These are phyloP conservation scores for Podila clonocystis DNA, from an alignment of 192 early-diverging fungal genomes.

Conservation along the genomic window DNA sequence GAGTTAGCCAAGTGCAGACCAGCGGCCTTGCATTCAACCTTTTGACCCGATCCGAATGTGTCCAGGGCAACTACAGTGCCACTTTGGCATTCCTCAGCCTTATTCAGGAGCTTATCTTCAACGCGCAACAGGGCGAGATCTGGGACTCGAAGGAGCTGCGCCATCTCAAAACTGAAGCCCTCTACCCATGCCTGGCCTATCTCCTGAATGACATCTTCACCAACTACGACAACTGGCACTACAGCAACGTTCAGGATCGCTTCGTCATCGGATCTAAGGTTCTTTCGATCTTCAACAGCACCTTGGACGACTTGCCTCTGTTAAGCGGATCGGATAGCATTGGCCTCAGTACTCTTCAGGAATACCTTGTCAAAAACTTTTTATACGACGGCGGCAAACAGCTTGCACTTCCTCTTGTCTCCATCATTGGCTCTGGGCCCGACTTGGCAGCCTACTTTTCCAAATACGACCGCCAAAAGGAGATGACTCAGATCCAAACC, in stretches of 20 bases:
- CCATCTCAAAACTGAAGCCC: conserved; percentile 32
- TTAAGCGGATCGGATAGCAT: conserved; percentile 13
- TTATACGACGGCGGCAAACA: conserved; percentile 60
- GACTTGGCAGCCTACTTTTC: conserved; percentile 48
- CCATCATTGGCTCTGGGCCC: conserved; percentile 53
- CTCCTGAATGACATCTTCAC: conserved; percentile 47
- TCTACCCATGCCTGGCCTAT: conserved; percentile 51
- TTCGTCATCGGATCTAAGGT: conserved; percentile 44
- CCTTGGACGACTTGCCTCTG: conserved; percentile 37
- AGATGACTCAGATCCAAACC: conserved; percentile 16
- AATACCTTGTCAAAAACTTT: conserved; percentile 53
- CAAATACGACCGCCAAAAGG: conserved; percentile 19
- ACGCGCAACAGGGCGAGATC: conserved; percentile 39
- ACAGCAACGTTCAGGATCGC: conserved; percentile 41
- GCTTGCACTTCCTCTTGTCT: conserved; percentile 54
- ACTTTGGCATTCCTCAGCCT: conserved; percentile 52
- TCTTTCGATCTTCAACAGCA: conserved; percentile 44
- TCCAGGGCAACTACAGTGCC: conserved; percentile 36
- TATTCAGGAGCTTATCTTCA: conserved; percentile 15
- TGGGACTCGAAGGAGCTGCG: conserved; percentile 45
- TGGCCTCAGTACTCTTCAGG: conserved; percentile 39
- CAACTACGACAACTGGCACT: conserved; percentile 56
- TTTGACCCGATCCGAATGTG: conserved; percentile 29
- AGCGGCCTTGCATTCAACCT: conserved; percentile 25
- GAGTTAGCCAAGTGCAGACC: conserved; percentile 33